Conservation (phyloP, 2,329 filamentous ascomycete genomes). For the Alternaria brassicicola region DNA sequence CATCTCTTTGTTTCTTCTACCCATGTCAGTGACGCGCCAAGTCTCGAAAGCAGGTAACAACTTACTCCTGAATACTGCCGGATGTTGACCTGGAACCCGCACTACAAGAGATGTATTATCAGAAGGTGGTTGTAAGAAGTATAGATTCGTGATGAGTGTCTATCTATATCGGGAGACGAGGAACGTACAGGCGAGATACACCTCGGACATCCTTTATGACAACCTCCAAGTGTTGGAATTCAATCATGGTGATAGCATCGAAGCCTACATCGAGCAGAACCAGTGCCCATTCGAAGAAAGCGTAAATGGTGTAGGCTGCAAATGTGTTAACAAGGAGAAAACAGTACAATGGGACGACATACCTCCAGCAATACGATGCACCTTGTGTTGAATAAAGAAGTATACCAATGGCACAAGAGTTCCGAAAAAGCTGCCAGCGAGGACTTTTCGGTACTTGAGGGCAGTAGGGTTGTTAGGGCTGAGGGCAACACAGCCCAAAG, state of each 20-base stretch:
- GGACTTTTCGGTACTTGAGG: slow-evolving; percentile 85
- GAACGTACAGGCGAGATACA: slow-evolving; percentile 96
- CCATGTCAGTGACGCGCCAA: slow-evolving; percentile 27
- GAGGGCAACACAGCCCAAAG: slow-evolving; percentile 82
- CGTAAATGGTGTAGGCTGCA: slow-evolving; percentile 92
- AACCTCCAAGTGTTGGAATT: slow-evolving; percentile 89
- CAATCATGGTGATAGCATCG: slow-evolving; percentile 90
- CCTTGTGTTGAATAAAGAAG: slow-evolving; percentile 98
- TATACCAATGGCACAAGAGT: slow-evolving; percentile 90
- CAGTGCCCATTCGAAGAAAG: slow-evolving; percentile 97
- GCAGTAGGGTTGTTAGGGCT: slow-evolving; percentile 84
- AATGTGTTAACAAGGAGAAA: slow-evolving; percentile 27
- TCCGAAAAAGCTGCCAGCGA: slow-evolving; percentile 85
- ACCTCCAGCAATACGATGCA: slow-evolving; percentile 93
- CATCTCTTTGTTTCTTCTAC: slow-evolving; percentile 76
- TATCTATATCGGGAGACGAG: slow-evolving; percentile 88
- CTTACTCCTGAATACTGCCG: slow-evolving; percentile 68
- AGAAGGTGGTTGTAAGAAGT: slow-evolving; percentile 42
- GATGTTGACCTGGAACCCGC: slow-evolving; percentile 56
- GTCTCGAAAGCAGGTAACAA: slow-evolving; percentile 10
- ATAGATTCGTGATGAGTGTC: slow-evolving; percentile 49
- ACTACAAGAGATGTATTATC: slow-evolving; percentile 42
- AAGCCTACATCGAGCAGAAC: slow-evolving; percentile 96
- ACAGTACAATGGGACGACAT: slow-evolving; percentile 45
- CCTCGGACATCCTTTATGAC: slow-evolving; percentile 88